Percentiles rank a stretch among this genome's conserved stretches.
These are phyloP conservation scores for Globisporangium takayamanum DNA, from an alignment of 352 stramenopile species.

Conservation along the genomic window DNA sequence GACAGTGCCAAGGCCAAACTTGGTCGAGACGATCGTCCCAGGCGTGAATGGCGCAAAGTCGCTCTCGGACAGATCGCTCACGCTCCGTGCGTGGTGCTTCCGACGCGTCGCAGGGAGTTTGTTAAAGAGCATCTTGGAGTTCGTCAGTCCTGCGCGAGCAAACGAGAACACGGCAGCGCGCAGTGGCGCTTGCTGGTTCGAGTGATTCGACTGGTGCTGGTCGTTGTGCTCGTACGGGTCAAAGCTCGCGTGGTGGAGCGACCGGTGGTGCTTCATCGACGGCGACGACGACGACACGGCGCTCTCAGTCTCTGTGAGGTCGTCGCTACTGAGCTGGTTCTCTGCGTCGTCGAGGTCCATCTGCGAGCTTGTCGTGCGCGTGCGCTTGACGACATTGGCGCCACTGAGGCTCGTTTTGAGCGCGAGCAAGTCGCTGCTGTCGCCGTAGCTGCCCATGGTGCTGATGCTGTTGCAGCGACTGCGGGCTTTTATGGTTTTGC, in stretches of 20 bases:
- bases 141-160: conserved; percentile 35
- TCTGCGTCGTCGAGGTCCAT: conserved; percentile 26
- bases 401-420: conserved; percentile 12
- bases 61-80: conserved; percentile 36
- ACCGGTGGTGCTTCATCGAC: conserved; percentile 17
- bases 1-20: conserved; percentile 61
- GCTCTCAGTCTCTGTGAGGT: conserved; percentile 57
- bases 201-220: conserved; percentile 2
- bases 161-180: conserved; percentile 44
- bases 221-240: conserved; percentile 12
- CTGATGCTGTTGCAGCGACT: conserved; percentile 1
- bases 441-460: background rate
- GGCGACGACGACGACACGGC: conserved; percentile 31
- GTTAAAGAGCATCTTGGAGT: conserved; percentile 44
- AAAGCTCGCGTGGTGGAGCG: conserved; percentile 13
- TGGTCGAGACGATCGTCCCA: conserved; percentile 47
- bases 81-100: conserved; percentile 29
- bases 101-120: conserved; percentile 16
- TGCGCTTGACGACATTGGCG: conserved; percentile 17
- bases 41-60: conserved; percentile 31
- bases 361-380: conserved; percentile 39
- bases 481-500: background rate
- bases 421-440: conserved; percentile 5
- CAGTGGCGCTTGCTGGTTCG: conserved; percentile 8
- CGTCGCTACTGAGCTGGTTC: conserved; percentile 27